These are phyloP conservation scores for Castanopsis chinensis DNA, from an alignment of 306 rosid species.

Conservation along the genomic window DNA sequence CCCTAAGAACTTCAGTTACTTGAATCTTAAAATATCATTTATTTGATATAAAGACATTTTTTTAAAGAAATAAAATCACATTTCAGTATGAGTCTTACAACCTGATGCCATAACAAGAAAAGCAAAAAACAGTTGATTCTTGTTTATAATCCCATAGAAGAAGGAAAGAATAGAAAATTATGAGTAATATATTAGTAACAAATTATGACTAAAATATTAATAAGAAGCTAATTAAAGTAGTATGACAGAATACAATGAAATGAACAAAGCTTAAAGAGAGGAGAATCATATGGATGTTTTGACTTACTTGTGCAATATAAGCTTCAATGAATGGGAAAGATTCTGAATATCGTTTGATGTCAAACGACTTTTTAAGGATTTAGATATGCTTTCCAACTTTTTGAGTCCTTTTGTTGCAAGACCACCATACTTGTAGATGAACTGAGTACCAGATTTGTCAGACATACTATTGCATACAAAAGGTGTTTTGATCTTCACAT, in stretches of 20 bases:
- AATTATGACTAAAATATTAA: neutral
- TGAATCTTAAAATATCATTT: neutral
- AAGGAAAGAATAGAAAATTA: neutral
- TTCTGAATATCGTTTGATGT: slow-evolving; percentile 53
- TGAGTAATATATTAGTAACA: neutral
- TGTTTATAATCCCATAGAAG: neutral
- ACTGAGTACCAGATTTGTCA: slow-evolving; percentile 45
- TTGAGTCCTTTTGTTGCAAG: slow-evolving; percentile 38
- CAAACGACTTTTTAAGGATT: slow-evolving; percentile 39
- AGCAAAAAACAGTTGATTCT: neutral
- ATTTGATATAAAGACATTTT: neutral
- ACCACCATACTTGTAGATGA: slow-evolving; percentile 34
- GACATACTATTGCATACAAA: slow-evolving; percentile 23
- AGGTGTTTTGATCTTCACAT: slow-evolving; percentile 23
- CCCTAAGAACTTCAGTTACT: neutral
- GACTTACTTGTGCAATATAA: slow-evolving; percentile 73
- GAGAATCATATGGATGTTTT: neutral
- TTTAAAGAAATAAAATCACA: neutral
- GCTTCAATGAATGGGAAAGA: slow-evolving; percentile 36
- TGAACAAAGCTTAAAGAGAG: neutral
- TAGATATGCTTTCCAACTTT: slow-evolving; percentile 39
- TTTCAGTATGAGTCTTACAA: neutral
- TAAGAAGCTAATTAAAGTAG: neutral
- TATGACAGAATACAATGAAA: neutral
- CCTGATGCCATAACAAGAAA: neutral